Evolutionary conservation across 768 basidiomycete genomes (phyloP), one percentile per base, ranked within the genome.

Genomic region (Termitomyces titanicus): DNA sequence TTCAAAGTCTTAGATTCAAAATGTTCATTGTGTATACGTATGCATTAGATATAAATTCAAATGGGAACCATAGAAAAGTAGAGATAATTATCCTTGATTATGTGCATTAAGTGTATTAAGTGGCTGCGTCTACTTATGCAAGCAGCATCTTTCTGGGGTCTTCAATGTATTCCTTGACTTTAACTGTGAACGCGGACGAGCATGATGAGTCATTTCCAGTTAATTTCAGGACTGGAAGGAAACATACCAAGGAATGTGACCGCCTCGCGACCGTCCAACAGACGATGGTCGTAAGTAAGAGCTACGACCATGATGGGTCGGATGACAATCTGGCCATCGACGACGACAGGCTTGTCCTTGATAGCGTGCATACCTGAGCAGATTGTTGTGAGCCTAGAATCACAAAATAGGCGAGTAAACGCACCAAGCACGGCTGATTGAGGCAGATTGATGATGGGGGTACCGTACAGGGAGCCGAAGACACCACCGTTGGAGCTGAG

Each of bases 391-490:
- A 51, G 43, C 13, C 27, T 11, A 8, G 17, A 18, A 24, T 43
- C 20, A 18, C 17, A n/a, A 5, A 24, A 34, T 24, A 29, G 44
- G 47, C 40, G 33, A 40, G 17, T 34, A 31, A 15, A 71, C 79
- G 58, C 63, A 80, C 90, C 95, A 52, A 99, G 84, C 7, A 98
- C 94, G 50, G 94, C 96, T 22, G 94, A 74, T 70, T 98, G 96
- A 4, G 95, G 96, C 43, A 95, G 77, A 79, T 98, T 98, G 75
- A 98, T 96, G 67, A 99, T 99, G 35, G 96, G 96, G n/a, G 96
- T 99, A 38, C 96, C 96, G 66, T 88, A 97, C 47, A 99, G 76
- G 47, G 93, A 96, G 42, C 96, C 96, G 66, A 99, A 99, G 68
- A 99, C 96, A 64, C 96, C 96, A 43, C 96, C 97, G 67, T 99